These are phyloP conservation scores for Tinospora cordifolia DNA, from an alignment of 164 flowering plant genomes.

Conservation along the genomic window DNA sequence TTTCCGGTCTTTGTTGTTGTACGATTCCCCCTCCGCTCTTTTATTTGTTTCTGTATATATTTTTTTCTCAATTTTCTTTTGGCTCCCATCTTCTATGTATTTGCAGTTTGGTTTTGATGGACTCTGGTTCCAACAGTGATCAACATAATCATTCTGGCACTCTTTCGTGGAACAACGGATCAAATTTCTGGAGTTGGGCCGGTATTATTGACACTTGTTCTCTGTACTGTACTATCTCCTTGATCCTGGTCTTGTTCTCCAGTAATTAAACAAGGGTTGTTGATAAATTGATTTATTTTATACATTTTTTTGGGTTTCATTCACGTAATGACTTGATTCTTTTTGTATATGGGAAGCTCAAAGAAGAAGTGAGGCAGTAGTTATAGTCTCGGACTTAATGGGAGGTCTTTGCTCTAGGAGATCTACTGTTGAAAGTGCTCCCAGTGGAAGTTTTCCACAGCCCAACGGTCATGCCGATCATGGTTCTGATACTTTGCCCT, in stretches of 20 bases:
- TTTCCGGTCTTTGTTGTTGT: not conserved
- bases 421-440: constrained; percentile 44
- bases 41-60: not conserved
- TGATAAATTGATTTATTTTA: not conserved
- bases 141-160: not conserved
- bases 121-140: constrained; percentile 13
- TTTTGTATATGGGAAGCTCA: constrained; percentile 14
- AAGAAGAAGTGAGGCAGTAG: constrained; percentile 12
- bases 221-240: constrained; percentile 6
- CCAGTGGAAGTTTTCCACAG: constrained; percentile 37
- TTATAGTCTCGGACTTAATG: constrained; percentile 30
- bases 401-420: constrained; percentile 86
- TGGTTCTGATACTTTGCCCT: constrained; percentile 28
- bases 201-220: constrained; percentile 12
- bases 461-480: constrained; percentile 36
- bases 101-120: constrained; percentile 21
- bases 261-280: constrained; percentile 8
- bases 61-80: not conserved
- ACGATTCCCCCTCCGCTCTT: not conserved
- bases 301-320: not conserved
- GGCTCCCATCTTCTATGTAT: not conserved
- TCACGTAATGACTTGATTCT: constrained; percentile 1
- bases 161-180: constrained; percentile 15
- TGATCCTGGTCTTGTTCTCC: constrained; percentile 5
- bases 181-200: constrained; percentile 19